These are phyloP conservation scores for Fusarium siculi DNA, from an alignment of 2,329 filamentous ascomycete genomes.

Conservation along the genomic window DNA sequence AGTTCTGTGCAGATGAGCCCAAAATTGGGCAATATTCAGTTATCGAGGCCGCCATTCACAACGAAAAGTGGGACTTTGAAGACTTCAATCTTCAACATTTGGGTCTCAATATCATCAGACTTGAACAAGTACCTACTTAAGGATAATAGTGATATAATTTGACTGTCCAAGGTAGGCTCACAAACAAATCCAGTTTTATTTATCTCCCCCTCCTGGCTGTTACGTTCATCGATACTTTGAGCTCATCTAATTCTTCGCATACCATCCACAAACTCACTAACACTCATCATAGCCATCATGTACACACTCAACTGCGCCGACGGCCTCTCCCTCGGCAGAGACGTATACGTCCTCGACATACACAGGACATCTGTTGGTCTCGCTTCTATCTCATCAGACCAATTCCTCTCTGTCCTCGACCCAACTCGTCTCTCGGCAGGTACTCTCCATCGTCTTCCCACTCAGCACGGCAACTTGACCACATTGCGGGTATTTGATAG, in stretches of 20 bases:
- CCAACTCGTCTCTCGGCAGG: conserved; percentile 64
- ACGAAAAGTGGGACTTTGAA: conserved; percentile 38
- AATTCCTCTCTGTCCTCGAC: conserved; percentile 74
- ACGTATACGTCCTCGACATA: conserved; percentile 69
- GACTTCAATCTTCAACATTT: conserved; percentile 30
- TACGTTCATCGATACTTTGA: fast-evolving
- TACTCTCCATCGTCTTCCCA: conserved; percentile 59
- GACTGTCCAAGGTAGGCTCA: background rate
- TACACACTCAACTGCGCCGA: conserved; percentile 50
- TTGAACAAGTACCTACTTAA: background rate
- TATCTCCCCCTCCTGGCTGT: fast-evolving
- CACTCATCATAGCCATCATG: conserved; percentile 36
- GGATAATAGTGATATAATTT: background rate
- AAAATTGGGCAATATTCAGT: conserved; percentile 41
- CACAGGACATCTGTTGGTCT: conserved; percentile 62
- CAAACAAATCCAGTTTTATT: fast-evolving
- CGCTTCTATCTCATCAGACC: conserved; percentile 75
- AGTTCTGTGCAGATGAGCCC: background rate
- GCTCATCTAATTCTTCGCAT: background rate
- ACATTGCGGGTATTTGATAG: conserved; percentile 67
- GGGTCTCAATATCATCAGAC: background rate
- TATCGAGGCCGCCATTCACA: conserved; percentile 42
- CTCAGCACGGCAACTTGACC: conserved; percentile 71
- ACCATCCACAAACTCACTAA: background rate
- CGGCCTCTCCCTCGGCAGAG: conserved; percentile 46